phyloP scores from a whole-genome alignment of 768 basidiomycete genomes.

The Heimioporus sp. region DNA sequence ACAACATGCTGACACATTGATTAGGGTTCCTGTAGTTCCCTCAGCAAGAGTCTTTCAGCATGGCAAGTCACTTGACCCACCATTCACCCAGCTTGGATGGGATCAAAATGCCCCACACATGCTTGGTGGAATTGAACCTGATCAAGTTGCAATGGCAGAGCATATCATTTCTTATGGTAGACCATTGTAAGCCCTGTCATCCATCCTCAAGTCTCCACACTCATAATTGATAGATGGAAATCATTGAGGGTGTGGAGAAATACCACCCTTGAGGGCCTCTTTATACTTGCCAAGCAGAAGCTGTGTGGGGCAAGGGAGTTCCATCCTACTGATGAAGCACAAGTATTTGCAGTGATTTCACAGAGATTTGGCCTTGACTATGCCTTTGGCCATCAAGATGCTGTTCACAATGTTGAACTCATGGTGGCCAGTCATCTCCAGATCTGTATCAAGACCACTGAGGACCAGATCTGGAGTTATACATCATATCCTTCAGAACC shows the following conservation, averaged over 20 bases:
- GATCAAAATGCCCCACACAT: too few relatives aligned
- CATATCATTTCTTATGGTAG: too few relatives aligned
- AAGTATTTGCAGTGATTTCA: slow-evolving; percentile 4
- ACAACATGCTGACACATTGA: too few relatives aligned
- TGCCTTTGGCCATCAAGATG: not conserved
- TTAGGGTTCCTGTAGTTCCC: too few relatives aligned
- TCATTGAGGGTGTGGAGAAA: not conserved
- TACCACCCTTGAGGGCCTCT: not conserved
- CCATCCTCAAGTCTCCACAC: too few relatives aligned
- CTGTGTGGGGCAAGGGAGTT: not conserved
- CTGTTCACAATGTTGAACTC: not conserved
- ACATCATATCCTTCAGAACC: slow-evolving; percentile 11
- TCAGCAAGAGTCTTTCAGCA: too few relatives aligned
- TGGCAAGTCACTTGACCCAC: too few relatives aligned
- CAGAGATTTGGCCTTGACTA: slow-evolving; percentile 7
- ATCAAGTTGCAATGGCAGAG: too few relatives aligned
- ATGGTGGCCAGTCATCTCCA: slow-evolving; percentile 6
- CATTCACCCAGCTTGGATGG: too few relatives aligned
- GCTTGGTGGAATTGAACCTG: too few relatives aligned
- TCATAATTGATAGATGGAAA: not conserved
- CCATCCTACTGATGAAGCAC: not conserved
- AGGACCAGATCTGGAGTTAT: not conserved
- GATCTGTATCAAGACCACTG: not conserved
- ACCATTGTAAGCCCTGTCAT: too few relatives aligned
- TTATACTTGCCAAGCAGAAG: not conserved